Base-by-base conservation (phyloP, 139 green algal genomes). In the Chlamydomonas sp. region DNA sequence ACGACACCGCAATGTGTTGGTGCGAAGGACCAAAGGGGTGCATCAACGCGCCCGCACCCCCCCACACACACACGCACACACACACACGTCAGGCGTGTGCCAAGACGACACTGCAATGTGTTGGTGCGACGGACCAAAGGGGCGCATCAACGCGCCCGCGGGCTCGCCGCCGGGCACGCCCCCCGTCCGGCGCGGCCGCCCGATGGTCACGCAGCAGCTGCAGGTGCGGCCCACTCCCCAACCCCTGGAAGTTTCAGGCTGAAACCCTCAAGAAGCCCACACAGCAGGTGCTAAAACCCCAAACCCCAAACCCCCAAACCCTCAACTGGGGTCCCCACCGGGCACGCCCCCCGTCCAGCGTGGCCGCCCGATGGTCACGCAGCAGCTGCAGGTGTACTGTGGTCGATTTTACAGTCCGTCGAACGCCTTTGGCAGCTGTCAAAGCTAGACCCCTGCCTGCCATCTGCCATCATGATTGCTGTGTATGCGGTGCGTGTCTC, bases 81-180 rank as follows among this genome's bases (percentile, higher is more conserved):
- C n/a, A n/a, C n/a, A n/a, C n/a, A n/a, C n/a, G n/a, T n/a, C 76
- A 72, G 81, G 81, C 31, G 54, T 73, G 2, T 87, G 81, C 57
- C 77, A 87, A 69, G 77, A 84, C 35, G 60, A 73, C 50, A 76
- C 74, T 31, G 81, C 29, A 16, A 67, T 60, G 4, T 87, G 81
- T 71, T 87, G 73, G 62, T 87, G 81, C 64, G 10, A 58, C 35
- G 63, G 67, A 29, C 49, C 39, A 6, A 69, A 69, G 6, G 59
- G 73, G n/a, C 28, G 26, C 28, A 62, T 81, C 5, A 75, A 70
- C 0, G 68, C 79, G n/a, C 71, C 74, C 0, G 20, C 37, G 3
- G 79, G 65, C 36, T 78, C 71, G 0, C 62, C 78, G 1, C 63
- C 64, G 1, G 74, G 74, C 50, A 79, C 71, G 4, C 63, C 63